A percentile compares a stretch with the other conserved stretches of the same genome.
These are phyloP conservation scores for Colletotrichum viniferum DNA, from an alignment of 2,329 filamentous ascomycete genomes.

Conservation along the genomic window DNA sequence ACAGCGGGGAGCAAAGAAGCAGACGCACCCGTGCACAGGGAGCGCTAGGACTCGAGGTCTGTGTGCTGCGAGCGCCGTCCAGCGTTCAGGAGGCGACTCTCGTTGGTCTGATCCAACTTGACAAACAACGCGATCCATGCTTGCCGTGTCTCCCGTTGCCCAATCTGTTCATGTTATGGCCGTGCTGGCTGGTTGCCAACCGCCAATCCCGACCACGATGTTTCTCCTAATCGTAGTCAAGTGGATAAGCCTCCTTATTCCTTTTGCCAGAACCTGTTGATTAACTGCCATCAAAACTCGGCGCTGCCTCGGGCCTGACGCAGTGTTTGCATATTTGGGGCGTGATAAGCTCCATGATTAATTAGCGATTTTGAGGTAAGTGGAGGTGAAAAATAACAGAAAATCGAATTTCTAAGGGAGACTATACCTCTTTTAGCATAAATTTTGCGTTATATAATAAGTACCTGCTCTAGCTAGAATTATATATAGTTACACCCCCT, in stretches of 20 bases:
- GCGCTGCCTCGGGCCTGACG: not conserved
- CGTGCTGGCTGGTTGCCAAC: not conserved
- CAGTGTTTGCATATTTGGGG: slow-evolving; percentile 2
- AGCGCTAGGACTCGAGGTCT: not conserved
- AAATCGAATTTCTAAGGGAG: too few relatives aligned
- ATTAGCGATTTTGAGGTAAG: too few relatives aligned
- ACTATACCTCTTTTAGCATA: too few relatives aligned
- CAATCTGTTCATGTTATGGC: not conserved
- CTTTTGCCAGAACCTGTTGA: not conserved
- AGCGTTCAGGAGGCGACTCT: not conserved
- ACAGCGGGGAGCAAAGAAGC: not conserved
- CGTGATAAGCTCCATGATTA: too few relatives aligned
- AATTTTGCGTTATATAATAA: too few relatives aligned
- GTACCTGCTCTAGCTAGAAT: too few relatives aligned
- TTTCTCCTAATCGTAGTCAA: not conserved
- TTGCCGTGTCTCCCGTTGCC: not conserved
- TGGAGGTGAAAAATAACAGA: too few relatives aligned
- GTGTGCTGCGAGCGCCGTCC: not conserved
- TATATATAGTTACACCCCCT: too few relatives aligned
- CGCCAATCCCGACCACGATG: not conserved
- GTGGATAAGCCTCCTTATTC: not conserved
- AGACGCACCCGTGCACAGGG: not conserved
- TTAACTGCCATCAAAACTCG: not conserved
- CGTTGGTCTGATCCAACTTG: not conserved
- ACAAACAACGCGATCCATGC: not conserved